Evolutionary conservation across 495 filamentous ascomycete genomes (phyloP), one percentile per base, ranked within the genome.

Genomic region (Xylaria palmicola): DNA sequence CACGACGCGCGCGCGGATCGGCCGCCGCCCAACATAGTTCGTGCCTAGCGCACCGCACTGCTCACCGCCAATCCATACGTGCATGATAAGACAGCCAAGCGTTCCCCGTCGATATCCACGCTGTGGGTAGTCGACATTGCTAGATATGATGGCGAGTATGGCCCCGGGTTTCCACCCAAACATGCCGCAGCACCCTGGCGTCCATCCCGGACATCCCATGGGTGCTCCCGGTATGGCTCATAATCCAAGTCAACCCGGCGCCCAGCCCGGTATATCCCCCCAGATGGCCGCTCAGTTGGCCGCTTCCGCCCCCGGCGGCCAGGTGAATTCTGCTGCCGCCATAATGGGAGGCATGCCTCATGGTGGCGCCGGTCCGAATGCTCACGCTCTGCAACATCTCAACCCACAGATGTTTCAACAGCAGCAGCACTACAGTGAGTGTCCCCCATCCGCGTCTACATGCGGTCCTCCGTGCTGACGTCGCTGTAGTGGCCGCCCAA

Each of bases 291-390:
- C 88, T 70, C 91, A 94, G 68, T 88, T 90, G 68, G 90, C 88
- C 40, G 91, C 91, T n/a, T 92, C 91, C 36, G 90, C 83, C 9
- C 89, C 91, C 7, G 87, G 86, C 58, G 86, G 84, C 39, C 91
- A 94, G 66, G 90, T 93, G 34, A 91, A 83, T 67, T 89, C 93
- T 62, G 83, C 87, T 24, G 83, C 87, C 22, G 83, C 88, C 27
- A 86, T 89, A 60, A 78, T 93, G 88, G 89, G 77, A 56, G 88
- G 85, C 7, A 93, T 96, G 86, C 89, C 90, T 65, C 89, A 88
- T 45, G 90, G 84, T 44, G 82, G 81, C 53, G 85, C 75, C 34
- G 83, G 80, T 34, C 90, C 87, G 6, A 91, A 87, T 74, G 83
- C 86, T 54, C 90, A 94, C 73, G 90, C 90, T 39, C 72, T 96